Evolutionary conservation across 345 rosid species (phyloP).

Genomic region (Rhodomyrtus tomentosa): DNA sequence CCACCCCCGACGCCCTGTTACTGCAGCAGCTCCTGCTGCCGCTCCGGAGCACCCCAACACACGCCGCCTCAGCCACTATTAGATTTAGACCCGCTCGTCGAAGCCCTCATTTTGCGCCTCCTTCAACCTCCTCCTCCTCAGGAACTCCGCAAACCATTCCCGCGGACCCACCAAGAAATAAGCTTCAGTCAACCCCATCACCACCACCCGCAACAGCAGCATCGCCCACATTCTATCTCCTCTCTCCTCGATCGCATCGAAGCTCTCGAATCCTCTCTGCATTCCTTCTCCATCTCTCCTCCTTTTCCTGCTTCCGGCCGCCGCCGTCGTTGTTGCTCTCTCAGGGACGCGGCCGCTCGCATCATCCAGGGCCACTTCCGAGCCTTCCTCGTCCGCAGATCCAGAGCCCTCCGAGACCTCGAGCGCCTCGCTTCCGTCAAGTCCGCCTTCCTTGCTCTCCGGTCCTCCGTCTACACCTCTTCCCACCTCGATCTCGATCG

Average conservation of each 20-base stretch:
- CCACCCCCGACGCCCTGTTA: slow-evolving; percentile 10
- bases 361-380: slow-evolving; percentile 78
- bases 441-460: slow-evolving; percentile 52
- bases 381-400: slow-evolving; percentile 63
- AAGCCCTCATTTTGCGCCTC: slow-evolving; percentile 36
- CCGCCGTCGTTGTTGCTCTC: neutral
- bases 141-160: slow-evolving; percentile 5
- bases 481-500: slow-evolving; percentile 26
- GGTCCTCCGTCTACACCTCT: slow-evolving; percentile 41
- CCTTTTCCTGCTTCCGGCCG: slow-evolving; percentile 26
- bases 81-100: slow-evolving; percentile 46
- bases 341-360: slow-evolving; percentile 69
- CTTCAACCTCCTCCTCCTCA: slow-evolving; percentile 18
- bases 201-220: slow-evolving; percentile 1
- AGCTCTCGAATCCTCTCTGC: slow-evolving; percentile 12
- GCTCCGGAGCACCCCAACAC: slow-evolving; percentile 10
- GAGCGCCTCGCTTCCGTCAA: slow-evolving; percentile 62
- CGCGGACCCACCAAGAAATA: neutral
- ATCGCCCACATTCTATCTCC: slow-evolving; percentile 18
- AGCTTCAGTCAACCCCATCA: slow-evolving; percentile 1
- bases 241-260: slow-evolving; percentile 17
- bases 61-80: slow-evolving; percentile 12
- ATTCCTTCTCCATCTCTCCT: slow-evolving; percentile 25
- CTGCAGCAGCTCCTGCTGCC: slow-evolving; percentile 12
- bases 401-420: slow-evolving; percentile 67